These are phyloP conservation scores for Zymoseptoria crescenta DNA, from an alignment of 2,329 filamentous ascomycete species.

Conservation along the genomic window DNA sequence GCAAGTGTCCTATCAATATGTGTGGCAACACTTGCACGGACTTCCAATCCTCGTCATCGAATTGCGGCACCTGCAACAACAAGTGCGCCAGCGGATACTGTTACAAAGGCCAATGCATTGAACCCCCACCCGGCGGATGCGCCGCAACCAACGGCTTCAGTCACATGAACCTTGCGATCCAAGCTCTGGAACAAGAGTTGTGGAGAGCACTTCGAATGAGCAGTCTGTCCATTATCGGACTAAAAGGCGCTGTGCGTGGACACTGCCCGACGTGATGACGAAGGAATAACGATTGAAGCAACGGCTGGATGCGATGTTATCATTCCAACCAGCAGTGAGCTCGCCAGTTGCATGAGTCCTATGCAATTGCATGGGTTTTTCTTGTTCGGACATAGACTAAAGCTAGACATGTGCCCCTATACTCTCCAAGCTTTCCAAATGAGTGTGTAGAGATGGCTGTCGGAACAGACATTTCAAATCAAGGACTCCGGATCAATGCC, in stretches of 20 bases:
- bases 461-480: neutral
- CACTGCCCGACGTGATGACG: no score
- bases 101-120: conserved; percentile 4
- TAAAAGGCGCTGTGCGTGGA: no score
- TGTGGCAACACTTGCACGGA: conserved; percentile 2
- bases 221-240: no score
- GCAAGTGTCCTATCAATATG: conserved; percentile 5
- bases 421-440: neutral
- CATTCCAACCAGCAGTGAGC: no score
- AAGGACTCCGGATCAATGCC: neutral
- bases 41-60: conserved; percentile 1
- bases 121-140: conserved; percentile 4
- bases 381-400: neutral
- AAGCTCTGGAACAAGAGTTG: no score
- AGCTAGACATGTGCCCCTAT: neutral
- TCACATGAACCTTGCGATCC: neutral
- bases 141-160: neutral
- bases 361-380: neutral
- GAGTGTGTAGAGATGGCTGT: neutral
- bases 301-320: no score
- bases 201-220: no score
- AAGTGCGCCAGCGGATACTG: conserved; percentile 3
- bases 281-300: no score
- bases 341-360: neutral
- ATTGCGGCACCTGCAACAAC: conserved; percentile 7